phyloP scores from a whole-genome alignment of 805 yeast genomes.

The Kuraishia floccosa region DNA sequence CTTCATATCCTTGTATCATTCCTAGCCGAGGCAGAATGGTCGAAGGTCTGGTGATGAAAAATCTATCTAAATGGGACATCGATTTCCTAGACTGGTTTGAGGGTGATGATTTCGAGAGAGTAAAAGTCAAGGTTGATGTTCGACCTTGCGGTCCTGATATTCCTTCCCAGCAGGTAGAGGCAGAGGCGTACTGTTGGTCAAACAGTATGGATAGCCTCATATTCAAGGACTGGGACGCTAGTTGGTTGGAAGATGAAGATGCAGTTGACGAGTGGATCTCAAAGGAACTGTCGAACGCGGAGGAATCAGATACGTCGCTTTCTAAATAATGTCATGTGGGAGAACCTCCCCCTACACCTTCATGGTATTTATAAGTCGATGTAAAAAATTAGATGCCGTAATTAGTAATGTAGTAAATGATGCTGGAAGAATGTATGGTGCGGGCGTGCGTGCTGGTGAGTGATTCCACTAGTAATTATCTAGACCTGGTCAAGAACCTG shows the following conservation, averaged over 20 bases:
- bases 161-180: neutral
- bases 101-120: constrained; percentile 4
- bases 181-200: constrained; percentile 1
- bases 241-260: constrained; percentile 1
- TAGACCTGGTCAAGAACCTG: too few relatives aligned
- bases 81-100: constrained; percentile 10
- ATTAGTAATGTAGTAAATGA: too few relatives aligned
- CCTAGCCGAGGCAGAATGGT: constrained; percentile 1
- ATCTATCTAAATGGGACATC: constrained; percentile 5
- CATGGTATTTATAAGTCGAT: too few relatives aligned
- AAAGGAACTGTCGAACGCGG: too few relatives aligned
- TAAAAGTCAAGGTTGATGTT: neutral
- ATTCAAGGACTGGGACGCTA: constrained; percentile 1
- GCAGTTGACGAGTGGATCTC: neutral
- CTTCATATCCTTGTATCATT: constrained; percentile 8
- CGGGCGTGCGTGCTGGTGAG: too few relatives aligned
- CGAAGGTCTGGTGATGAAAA: constrained; percentile 6
- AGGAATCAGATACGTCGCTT: too few relatives aligned
- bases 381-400: too few relatives aligned
- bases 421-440: too few relatives aligned
- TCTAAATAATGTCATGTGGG: too few relatives aligned
- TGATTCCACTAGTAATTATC: too few relatives aligned
- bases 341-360: too few relatives aligned
- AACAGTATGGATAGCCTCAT: neutral
- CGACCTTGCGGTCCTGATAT: neutral